Evolutionary conservation across 306 rosid genomes (phyloP), one percentile per base, ranked within the genome.

Genomic region (Betula pendula): DNA sequence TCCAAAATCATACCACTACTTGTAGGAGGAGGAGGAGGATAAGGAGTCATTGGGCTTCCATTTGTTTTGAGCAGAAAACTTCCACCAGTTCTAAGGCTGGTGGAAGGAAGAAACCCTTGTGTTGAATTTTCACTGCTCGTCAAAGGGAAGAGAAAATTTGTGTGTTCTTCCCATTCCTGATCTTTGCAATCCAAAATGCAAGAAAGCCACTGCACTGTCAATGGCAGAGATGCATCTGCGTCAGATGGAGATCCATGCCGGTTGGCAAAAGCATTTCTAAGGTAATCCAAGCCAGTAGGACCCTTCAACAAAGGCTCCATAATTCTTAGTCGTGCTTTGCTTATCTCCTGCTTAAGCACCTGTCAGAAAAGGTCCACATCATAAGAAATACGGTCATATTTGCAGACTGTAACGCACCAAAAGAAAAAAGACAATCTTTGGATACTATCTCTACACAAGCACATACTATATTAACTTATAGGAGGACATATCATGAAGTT

Each of bases 221-320:
- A 55, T 25, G 94, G 94, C 50, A 95, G 76, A 74, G 90, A 83
- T 19, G 85, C 47, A 51, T 35, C 24, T 44, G 97, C 97, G 76
- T 83, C 89, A 31, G 97, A 85, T 45, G 97, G 93, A 73, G 85
- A 77, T 80, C 97, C 99, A 77, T 89, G 66, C 67, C 89, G 89
- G 77, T 85, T 90, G 66, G 89, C 80, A 82, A 95, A 95, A 53
- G 93, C 89, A 83, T 88, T 92, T 81, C 87, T 85, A 15, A 95
- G 97, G 82, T 95, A 95, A 70, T 95, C 96, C 72, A 90, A 77
- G 76, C 99, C 99, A 65, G 93, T 86, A 71, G 99, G 90, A 6
- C 99, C 99, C 81, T 85, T 88, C 56, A 95, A 73, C 82, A 92
- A 78, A 77, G 96, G 94, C 84, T 92, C 92, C 87, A 90, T 83